Conservation (phyloP, 345 rosid species). For the Populus deltoides region DNA sequence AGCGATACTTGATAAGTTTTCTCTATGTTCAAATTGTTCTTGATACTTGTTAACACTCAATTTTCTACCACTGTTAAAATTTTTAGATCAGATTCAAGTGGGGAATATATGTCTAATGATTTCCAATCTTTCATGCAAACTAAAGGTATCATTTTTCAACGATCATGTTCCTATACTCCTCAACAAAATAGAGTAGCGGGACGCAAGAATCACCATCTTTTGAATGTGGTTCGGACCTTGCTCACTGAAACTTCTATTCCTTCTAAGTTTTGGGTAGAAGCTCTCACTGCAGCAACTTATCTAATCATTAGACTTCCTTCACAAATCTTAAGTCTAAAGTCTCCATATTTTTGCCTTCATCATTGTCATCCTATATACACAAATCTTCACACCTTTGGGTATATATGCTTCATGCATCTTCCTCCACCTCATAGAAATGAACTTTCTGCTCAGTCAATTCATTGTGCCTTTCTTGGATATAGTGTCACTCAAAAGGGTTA, state of each 20-base stretch:
- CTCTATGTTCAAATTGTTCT: neutral
- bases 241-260: neutral
- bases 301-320: neutral
- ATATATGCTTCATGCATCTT: neutral
- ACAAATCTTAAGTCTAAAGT: neutral
- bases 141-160: constrained; percentile 4
- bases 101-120: neutral
- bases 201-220: neutral
- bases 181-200: neutral
- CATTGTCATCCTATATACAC: neutral
- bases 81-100: neutral
- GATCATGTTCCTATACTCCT: neutral
- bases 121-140: neutral
- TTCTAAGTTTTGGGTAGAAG: neutral
- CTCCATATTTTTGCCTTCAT: neutral
- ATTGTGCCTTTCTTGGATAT: neutral
- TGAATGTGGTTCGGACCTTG: constrained; percentile 2
- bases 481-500: too few species aligned
- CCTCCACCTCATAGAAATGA: neutral
- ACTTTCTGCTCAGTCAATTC: neutral
- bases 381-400: neutral
- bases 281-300: neutral
- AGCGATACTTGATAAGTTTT: neutral
- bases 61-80: neutral
- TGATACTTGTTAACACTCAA: neutral